Conservation (phyloP, 331 rosid genomes). For the Phaseolus coccineus region DNA sequence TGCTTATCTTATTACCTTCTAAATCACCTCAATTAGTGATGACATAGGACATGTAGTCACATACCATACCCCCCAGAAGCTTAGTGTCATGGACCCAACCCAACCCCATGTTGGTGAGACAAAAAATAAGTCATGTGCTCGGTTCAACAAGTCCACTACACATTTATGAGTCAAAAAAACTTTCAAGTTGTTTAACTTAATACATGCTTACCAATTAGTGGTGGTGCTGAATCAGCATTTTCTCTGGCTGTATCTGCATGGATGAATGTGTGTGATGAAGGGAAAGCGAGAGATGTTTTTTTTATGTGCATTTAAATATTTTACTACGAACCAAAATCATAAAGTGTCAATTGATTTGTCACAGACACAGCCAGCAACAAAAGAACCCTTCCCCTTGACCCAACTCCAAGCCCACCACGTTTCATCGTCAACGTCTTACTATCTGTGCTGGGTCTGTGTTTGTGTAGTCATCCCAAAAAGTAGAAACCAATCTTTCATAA, state of each 20-base stretch:
- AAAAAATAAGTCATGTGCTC: constrained; percentile 42
- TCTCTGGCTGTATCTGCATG: constrained; percentile 15
- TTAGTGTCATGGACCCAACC: constrained; percentile 38
- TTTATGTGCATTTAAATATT: constrained; percentile 7
- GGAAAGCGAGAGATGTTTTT: constrained; percentile 14
- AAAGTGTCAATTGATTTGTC: constrained; percentile 35
- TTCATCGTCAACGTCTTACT: constrained; percentile 33
- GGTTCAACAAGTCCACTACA: constrained; percentile 26
- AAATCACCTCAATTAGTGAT: background rate
- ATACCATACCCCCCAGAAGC: background rate
- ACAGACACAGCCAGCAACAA: constrained; percentile 14
- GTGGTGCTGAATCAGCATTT: constrained; percentile 2
- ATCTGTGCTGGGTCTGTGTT: background rate
- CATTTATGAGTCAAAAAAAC: constrained; percentile 15
- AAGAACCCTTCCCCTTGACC: constrained; percentile 19
- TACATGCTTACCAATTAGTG: background rate
- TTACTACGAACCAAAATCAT: constrained; percentile 8
- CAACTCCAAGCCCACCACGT: constrained; percentile 40
- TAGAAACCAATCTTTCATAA: background rate
- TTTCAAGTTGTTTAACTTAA: constrained; percentile 23
- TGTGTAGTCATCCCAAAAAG: constrained; percentile 15
- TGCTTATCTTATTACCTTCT: constrained; percentile 37
- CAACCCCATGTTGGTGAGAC: constrained; percentile 43
- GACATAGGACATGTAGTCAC: background rate
- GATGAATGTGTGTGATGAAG: background rate